Base-by-base conservation (phyloP, 768 basidiomycete genomes). In the Mycena polygramma region DNA sequence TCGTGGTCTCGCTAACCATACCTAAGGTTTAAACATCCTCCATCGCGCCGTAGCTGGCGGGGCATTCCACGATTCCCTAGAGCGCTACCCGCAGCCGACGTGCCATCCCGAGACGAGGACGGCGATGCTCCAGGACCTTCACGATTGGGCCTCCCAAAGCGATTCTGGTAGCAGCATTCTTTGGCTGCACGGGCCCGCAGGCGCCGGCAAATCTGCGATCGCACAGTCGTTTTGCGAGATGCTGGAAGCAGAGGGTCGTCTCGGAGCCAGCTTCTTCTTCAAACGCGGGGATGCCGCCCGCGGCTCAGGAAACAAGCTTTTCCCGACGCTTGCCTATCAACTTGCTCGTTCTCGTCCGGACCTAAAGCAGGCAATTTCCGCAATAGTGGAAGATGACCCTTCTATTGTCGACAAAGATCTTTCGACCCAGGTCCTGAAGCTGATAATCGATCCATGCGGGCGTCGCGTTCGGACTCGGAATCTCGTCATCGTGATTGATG, bases 221-320 rank as follows among this genome's bases (percentile, higher is more conserved):
- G 26, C 26, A 20, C 51, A 52, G 51, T 52, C 51, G 1, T 15
- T 52, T 13, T 52, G 51, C 51, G 6, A 52, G 17, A 30, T 4
- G 7, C 17, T 52, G 26, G 51, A 26, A 15, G 7, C 0, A 10
- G 26, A 52, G 17, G 51, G 51, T 52, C 51, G 51, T 7, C 51
- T 52, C 51, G 51, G 24, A 26, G 51, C 22, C 51, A 30, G 51
- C 26, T 52, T 52, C 26, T 52, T 52, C 51, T 52, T 52, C 26
- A 52, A 52, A 52, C 22, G 51, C 3, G 51, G 51, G 1, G 24
- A 52, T 52, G 26, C 26, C 0, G 5, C 51, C 26, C 51, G 51
- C 26, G 51, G 51, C 14, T 3, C 4, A 6, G 51, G 10, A 24
- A 52, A 26, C 4, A 10, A 15, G 13, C 51, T 52, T 13, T 52